A percentile compares a stretch with the other conserved stretches of the same genome.
Conservation (phyloP, 2,329 filamentous ascomycete species). For the Fusarium sacchari region DNA sequence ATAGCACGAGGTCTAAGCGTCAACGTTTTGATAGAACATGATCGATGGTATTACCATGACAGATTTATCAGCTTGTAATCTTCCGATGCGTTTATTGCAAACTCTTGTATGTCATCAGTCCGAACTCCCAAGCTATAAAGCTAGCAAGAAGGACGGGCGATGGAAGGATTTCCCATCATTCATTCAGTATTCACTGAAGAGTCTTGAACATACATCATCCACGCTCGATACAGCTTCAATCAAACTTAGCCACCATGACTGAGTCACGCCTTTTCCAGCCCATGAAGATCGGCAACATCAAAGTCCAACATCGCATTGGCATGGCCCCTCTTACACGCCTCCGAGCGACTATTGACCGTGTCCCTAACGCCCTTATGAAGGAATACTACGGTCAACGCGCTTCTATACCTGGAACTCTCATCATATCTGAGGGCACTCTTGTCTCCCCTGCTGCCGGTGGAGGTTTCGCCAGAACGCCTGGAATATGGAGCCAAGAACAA, state of each 20-base stretch:
- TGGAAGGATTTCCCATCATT: rapidly evolving
- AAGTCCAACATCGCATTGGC: constrained; percentile 57
- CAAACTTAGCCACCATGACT: not conserved
- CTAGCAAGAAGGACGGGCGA: rapidly evolving
- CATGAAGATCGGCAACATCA: constrained; percentile 52
- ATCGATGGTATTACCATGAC: rapidly evolving
- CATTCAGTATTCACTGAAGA: not conserved
- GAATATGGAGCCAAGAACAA: constrained; percentile 67
- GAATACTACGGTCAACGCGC: constrained; percentile 59
- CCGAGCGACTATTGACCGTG: constrained; percentile 53
- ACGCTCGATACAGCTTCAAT: rapidly evolving
- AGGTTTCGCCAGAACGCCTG: constrained; percentile 59
- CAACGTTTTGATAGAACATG: no score
- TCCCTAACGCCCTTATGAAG: constrained; percentile 50
- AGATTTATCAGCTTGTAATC: not conserved
- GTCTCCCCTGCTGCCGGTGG: constrained; percentile 46
- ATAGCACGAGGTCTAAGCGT: not conserved
- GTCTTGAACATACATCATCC: rapidly evolving
- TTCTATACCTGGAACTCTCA: constrained; percentile 53
- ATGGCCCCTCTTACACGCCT: constrained; percentile 68
- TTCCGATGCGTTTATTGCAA: rapidly evolving
- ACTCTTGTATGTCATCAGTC: not conserved
- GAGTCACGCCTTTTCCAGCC: constrained; percentile 54
- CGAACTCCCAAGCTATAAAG: not conserved
- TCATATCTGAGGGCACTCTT: constrained; percentile 59